A percentile compares a stretch with the other conserved stretches of the same genome.
These are phyloP conservation scores for Chrysoporthe austroafricana DNA, from an alignment of 2,329 filamentous ascomycete species.

Conservation along the genomic window DNA sequence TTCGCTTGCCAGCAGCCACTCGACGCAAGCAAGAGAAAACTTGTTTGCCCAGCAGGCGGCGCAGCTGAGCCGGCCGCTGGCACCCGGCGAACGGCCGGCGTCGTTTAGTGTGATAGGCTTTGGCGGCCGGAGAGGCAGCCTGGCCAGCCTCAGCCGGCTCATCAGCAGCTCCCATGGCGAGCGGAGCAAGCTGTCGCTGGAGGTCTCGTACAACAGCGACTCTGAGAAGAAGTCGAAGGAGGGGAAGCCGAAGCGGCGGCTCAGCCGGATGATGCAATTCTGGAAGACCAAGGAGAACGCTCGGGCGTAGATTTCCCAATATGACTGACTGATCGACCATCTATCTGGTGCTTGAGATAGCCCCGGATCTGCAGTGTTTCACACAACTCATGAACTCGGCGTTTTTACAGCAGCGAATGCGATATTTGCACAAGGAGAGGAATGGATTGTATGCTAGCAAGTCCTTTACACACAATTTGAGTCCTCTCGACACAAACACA, in stretches of 20 bases:
- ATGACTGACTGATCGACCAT: background rate
- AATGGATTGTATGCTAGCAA: constrained; percentile 24
- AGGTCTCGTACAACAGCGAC: constrained; percentile 62
- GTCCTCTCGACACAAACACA: background rate
- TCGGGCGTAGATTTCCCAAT: constrained; percentile 11
- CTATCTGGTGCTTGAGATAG: constrained; percentile 30
- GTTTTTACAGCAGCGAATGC: constrained; percentile 33
- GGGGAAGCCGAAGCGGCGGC: constrained; percentile 66
- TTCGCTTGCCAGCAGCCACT: constrained; percentile 75
- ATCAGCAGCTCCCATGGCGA: constrained; percentile 77
- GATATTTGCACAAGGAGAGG: constrained; percentile 33
- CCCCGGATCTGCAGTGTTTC: constrained; percentile 21
- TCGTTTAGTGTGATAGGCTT: constrained; percentile 66
- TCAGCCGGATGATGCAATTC: constrained; percentile 78
- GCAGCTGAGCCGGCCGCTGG: constrained; percentile 52
- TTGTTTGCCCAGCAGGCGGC: constrained; percentile 48
- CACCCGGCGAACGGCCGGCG: constrained; percentile 61
- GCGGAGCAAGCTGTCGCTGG: constrained; percentile 74
- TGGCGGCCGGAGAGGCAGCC: constrained; percentile 73
- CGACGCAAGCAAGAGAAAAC: constrained; percentile 75
- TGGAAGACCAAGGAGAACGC: constrained; percentile 65
- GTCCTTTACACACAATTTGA: constrained; percentile 25
- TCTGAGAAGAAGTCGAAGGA: constrained; percentile 57
- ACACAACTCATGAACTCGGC: constrained; percentile 33
- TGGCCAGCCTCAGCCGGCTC: constrained; percentile 76